phyloP scores from a whole-genome alignment of 768 basidiomycete genomes.

The Boletus patriciae region DNA sequence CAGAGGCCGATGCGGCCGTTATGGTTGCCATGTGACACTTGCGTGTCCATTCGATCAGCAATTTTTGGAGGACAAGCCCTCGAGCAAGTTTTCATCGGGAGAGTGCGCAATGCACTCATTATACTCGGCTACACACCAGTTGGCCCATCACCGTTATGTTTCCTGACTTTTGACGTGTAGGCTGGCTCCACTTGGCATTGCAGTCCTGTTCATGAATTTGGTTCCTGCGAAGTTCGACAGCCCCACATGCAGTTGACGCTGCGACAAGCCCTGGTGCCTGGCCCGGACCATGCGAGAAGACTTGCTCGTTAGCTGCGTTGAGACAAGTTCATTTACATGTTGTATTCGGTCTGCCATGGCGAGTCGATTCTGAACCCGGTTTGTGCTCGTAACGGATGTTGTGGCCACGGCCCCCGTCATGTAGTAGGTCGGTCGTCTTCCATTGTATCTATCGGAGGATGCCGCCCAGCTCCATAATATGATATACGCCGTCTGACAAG shows the following conservation, averaged over 20 bases:
- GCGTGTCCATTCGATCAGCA: background rate
- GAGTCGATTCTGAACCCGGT: background rate
- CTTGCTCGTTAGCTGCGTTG: background rate
- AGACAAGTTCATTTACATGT: background rate
- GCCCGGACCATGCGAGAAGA: background rate
- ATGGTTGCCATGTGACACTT: constrained; percentile 9
- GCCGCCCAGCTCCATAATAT: background rate
- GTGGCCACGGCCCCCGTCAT: background rate
- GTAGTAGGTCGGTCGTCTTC: constrained; percentile 3
- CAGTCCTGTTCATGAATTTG: background rate
- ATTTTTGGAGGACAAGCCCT: background rate
- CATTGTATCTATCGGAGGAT: constrained; percentile 8
- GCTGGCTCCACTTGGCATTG: background rate
- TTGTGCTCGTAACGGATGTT: background rate
- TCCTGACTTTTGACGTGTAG: constrained; percentile 6
- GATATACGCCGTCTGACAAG: constrained; percentile 4
- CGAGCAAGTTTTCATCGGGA: background rate
- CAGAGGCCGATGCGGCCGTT: background rate
- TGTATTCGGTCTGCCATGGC: background rate
- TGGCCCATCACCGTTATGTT: background rate
- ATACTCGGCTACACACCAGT: background rate
- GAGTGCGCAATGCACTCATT: constrained; percentile 1
- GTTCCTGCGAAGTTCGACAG: constrained; percentile 7
- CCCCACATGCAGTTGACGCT: too few species aligned
- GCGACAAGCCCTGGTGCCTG: constrained; percentile 4